A percentile compares a stretch with the other conserved stretches of the same genome.
phyloP scores from a whole-genome alignment of 2,329 filamentous ascomycete genomes.

The Scopulariopsis brevicaulis region DNA sequence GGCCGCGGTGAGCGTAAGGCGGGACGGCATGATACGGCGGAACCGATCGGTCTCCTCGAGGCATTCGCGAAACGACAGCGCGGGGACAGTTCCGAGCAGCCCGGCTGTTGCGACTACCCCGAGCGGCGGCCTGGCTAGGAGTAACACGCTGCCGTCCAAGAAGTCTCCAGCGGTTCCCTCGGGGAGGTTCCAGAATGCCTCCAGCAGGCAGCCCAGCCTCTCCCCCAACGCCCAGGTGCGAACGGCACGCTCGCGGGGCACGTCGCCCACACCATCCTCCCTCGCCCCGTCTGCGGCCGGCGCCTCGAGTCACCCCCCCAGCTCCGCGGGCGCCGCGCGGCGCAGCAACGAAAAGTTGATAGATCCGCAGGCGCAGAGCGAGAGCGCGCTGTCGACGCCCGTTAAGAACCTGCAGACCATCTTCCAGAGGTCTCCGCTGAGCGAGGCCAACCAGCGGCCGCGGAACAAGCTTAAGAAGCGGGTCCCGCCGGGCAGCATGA shows the following conservation, averaged over 20 bases:
- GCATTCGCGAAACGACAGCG: conserved; percentile 59
- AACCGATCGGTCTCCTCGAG: conserved; percentile 92
- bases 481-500: conserved; percentile 57
- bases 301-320: conserved; percentile 15
- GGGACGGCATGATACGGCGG: conserved; percentile 66
- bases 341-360: conserved; percentile 38
- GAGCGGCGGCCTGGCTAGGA: conserved; percentile 46
- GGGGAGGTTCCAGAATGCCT: conserved; percentile 46
- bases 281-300: conserved; percentile 14
- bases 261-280: not conserved
- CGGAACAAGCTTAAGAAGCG: conserved; percentile 84
- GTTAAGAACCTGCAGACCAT: conserved; percentile 54
- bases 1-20: conserved; percentile 75
- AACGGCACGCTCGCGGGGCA: conserved; percentile 10
- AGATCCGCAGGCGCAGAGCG: conserved; percentile 17
- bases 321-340: conserved; percentile 18
- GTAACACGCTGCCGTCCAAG: conserved; percentile 91
- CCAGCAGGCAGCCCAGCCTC: conserved; percentile 14
- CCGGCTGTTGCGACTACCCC: conserved; percentile 43
- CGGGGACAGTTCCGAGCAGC: conserved; percentile 57
- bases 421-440: conserved; percentile 56
- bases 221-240: not conserved
- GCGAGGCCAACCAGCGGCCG: conserved; percentile 50
- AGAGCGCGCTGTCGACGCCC: conserved; percentile 36
- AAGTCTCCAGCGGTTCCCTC: conserved; percentile 63